These are phyloP conservation scores for Rhodomyrtus tomentosa DNA, from an alignment of 345 rosid species.

Conservation along the genomic window DNA sequence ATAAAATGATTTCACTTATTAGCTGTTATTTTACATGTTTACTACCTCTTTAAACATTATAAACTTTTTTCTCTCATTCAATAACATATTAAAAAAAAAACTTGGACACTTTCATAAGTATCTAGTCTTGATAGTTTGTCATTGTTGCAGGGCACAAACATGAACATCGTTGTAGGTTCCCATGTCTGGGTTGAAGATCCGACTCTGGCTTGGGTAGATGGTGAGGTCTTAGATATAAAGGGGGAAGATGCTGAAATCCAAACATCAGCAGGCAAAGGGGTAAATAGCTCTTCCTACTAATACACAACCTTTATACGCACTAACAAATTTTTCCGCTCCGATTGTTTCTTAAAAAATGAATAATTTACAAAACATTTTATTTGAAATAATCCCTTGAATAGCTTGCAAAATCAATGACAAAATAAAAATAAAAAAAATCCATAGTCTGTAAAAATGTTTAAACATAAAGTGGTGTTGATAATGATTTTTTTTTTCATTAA, in stretches of 20 bases:
- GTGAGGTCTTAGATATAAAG: constrained; percentile 39
- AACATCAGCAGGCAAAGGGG: constrained; percentile 38
- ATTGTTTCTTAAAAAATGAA: too few species aligned
- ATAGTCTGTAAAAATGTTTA: too few species aligned
- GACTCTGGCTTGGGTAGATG: constrained; percentile 55
- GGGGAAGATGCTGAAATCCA: constrained; percentile 53
- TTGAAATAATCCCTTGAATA: too few species aligned
- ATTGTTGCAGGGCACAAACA: constrained; percentile 21
- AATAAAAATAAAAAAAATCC: too few species aligned
- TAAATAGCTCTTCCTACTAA: constrained; percentile 1
- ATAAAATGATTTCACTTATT: not conserved
- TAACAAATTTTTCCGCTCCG: not conserved
- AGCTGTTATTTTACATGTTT: not conserved
- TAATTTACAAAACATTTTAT: too few species aligned
- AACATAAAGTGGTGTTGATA: not conserved
- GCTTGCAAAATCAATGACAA: not conserved
- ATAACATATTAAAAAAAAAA: not conserved
- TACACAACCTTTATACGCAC: not conserved
- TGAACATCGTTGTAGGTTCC: constrained; percentile 39
- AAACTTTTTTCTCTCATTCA: not conserved
- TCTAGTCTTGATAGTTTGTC: not conserved
- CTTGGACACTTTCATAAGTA: not conserved
- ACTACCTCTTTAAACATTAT: not conserved
- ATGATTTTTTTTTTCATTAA: not conserved
- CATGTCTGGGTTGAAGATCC: constrained; percentile 76